phyloP scores from a whole-genome alignment of 164 flowering plant genomes.

The Chloranthus sessilifolius region DNA sequence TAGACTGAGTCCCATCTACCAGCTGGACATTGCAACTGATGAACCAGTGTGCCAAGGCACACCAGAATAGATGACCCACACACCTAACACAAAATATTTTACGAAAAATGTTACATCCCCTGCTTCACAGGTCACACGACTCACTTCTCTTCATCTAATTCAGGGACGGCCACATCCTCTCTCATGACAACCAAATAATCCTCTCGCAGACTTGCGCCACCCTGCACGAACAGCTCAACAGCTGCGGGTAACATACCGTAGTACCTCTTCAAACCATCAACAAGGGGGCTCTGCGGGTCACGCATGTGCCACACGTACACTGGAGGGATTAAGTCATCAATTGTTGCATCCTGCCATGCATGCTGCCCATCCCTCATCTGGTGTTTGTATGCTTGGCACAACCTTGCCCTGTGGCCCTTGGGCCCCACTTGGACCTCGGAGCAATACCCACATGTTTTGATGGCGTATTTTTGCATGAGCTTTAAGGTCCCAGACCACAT shows the following conservation, averaged over 20 bases:
- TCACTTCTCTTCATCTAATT: conserved; percentile 32
- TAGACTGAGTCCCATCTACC: no score
- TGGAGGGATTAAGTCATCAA: conserved; percentile 52
- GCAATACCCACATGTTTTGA: conserved; percentile 55
- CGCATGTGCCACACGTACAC: conserved; percentile 52
- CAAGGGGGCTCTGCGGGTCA: conserved; percentile 19
- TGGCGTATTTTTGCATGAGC: conserved; percentile 46
- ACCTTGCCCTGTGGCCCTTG: conserved; percentile 47
- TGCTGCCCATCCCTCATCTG: conserved; percentile 62
- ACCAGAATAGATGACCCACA: no score
- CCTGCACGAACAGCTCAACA: conserved; percentile 50
- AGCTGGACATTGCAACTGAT: no score
- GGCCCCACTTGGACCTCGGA: conserved; percentile 59
- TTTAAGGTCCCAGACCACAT: conserved; percentile 35
- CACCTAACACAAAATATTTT: background rate
- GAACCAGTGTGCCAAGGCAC: no score
- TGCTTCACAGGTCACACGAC: conserved; percentile 22
- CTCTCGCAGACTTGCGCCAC: conserved; percentile 42
- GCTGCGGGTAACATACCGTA: conserved; percentile 54
- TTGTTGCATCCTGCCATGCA: conserved; percentile 56
- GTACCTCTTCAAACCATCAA: conserved; percentile 38
- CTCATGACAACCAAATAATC: conserved; percentile 31
- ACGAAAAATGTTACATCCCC: background rate
- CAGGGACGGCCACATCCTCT: conserved; percentile 44
- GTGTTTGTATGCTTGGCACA: conserved; percentile 50